Base-by-base conservation (phyloP, 345 rosid species). In the Aquilaria malaccensis region DNA sequence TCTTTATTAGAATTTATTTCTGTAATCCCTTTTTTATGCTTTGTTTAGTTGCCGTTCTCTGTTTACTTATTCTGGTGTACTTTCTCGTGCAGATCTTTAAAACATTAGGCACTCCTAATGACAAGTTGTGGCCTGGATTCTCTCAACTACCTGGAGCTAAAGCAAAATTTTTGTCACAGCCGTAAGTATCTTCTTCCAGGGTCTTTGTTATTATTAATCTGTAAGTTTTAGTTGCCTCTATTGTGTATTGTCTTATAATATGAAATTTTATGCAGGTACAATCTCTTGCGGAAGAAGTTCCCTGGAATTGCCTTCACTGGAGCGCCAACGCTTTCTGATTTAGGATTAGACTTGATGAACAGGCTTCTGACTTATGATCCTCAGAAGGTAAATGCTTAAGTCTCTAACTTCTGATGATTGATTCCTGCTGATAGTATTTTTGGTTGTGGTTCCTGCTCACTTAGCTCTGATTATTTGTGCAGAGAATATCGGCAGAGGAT, bases 81-180 rank as follows among this genome's bases (percentile, higher is more conserved):
- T 37, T 37, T 37, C 43, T 37, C 7, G 43, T 69, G 67, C 81
- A 86, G 96, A 87, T 92, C 31, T 87, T 85, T 67, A 79, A 68
- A 33, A 74, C 73, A 13, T 93, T 92, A 73, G 98, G 98, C 66
- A 85, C 91, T 6, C 98, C 98, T 22, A 81, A 56, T 14, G 95
- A 85, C 58, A 60, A 64, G 5, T 72, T 68, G 52, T 92, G 98
- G 97, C 80, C 93, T 54, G 94, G 86, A 33, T 79, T 82, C 71
- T 82, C 91, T 11, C 56, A 77, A 30, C 72, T 89, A 59, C 88
- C 88, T 0, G 88, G 91, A 61, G 78, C 81, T 1, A 89, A 83
- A 78, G 89, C 85, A 66, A 83, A 83, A 60, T 87, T 82, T 72
- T 80, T 72, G 46, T 58, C 67, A 57, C 95, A 87, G 49, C 81